These are phyloP conservation scores for Solanum hybrid DNA, from an alignment of 305 asterid genomes.

Conservation along the genomic window DNA sequence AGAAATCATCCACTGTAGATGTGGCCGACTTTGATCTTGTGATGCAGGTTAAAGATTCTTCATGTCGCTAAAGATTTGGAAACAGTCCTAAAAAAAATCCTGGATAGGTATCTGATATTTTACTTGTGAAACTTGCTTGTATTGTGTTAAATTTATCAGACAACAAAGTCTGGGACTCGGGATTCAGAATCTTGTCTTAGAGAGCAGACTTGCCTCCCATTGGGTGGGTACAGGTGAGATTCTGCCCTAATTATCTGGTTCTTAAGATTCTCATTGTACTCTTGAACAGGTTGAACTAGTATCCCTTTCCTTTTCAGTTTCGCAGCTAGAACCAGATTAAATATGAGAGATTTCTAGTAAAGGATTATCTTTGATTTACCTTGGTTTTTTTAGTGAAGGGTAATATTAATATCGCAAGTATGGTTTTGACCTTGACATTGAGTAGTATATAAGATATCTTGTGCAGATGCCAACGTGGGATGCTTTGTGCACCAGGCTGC, in stretches of 20 bases:
- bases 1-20: conserved; percentile 37
- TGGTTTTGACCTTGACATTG: not conserved
- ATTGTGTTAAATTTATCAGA: conserved; percentile 32
- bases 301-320: not conserved
- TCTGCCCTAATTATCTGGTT: not conserved
- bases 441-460: not conserved
- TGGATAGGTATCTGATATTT: not conserved
- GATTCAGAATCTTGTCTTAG: conserved; percentile 83
- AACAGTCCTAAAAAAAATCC: not conserved
- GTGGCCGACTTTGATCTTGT: conserved; percentile 93
- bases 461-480: not conserved
- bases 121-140: conserved; percentile 9
- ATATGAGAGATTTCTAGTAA: not conserved
- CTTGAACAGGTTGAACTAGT: not conserved
- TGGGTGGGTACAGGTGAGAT: conserved; percentile 97
- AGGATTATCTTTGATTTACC: not conserved
- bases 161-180: conserved; percentile 84
- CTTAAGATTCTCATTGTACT: not conserved
- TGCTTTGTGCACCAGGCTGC: not conserved
- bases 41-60: conserved; percentile 60
- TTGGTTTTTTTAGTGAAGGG: not conserved
- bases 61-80: not conserved
- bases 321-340: not conserved
- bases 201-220: conserved; percentile 81
- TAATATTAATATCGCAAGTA: not conserved